These are phyloP conservation scores for Cryphonectria japonica DNA, from an alignment of 2,329 filamentous ascomycete species.

Conservation along the genomic window DNA sequence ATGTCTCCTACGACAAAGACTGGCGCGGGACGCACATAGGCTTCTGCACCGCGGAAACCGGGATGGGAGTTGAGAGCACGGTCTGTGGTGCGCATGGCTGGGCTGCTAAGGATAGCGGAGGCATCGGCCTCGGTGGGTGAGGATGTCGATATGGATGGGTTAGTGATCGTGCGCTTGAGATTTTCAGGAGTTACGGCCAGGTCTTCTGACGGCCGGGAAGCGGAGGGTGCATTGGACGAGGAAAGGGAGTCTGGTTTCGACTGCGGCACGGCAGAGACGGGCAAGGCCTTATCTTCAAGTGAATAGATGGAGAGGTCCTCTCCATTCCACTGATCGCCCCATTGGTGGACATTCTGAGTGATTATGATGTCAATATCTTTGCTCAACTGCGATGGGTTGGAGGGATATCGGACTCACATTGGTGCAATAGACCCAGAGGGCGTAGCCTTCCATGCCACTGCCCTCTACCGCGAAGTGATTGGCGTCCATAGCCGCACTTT, in stretches of 20 bases:
- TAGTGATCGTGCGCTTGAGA: constrained; percentile 72
- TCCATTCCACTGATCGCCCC: constrained; percentile 96
- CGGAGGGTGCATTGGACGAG: constrained; percentile 46
- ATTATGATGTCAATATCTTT: constrained; percentile 30
- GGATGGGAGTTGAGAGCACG: constrained; percentile 65
- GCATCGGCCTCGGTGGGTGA: constrained; percentile 40
- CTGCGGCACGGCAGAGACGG: constrained; percentile 45
- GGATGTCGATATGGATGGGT: constrained; percentile 64
- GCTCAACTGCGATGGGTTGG: no score
- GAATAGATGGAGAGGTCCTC: constrained; percentile 94
- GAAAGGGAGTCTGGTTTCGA: constrained; percentile 43
- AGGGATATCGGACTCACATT: constrained; percentile 51
- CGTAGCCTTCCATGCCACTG: constrained; percentile 80
- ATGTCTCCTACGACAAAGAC: constrained; percentile 75
- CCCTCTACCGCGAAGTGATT: constrained; percentile 94
- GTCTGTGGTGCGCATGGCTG: constrained; percentile 43
- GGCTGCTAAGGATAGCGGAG: neutral
- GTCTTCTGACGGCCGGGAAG: constrained; percentile 38
- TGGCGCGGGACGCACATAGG: constrained; percentile 85
- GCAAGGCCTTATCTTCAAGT: constrained; percentile 72
- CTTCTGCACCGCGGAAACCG: constrained; percentile 88
- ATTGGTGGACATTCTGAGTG: constrained; percentile 76
- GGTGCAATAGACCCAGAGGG: constrained; percentile 84
- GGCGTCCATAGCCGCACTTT: constrained; percentile 90
- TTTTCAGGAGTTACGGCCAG: constrained; percentile 73